Evolutionary conservation across 768 basidiomycete species (phyloP), one percentile per base, ranked within the genome.

Genomic region (Rubroboletus pulcherrimus): DNA sequence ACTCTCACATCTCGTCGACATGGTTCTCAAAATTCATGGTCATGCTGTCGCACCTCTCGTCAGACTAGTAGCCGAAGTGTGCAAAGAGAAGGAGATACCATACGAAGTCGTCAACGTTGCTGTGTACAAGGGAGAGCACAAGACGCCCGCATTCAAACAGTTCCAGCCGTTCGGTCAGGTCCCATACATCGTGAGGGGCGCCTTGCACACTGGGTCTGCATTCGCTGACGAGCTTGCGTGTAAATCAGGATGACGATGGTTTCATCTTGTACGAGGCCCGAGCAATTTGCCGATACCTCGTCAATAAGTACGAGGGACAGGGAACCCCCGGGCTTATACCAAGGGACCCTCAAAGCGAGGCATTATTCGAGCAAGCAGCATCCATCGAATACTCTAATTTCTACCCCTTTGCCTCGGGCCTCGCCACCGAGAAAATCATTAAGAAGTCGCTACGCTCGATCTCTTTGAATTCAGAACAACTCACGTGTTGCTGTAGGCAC

Each of bases 341-440:
- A 29, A 56, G n/a, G 0, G 60, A 67, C 31, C 52, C 53, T 19
- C 26, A 55, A 40, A 33, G 11, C 38, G 61, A 53, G 30, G 63
- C 59, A 11, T 24, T 60, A 6, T 70, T 69, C 19, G 58, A 69
- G 45, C 63, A 67, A 39, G 66, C 58, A 4, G 55, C 56, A 21
- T 67, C 66, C 1, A 37, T 67, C 39, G 63, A 67, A 38, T 43
- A 44, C 47, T 52, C 47, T 15, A 66, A 84, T 63, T 89, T 87
- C 57, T 76, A 87, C 49, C 67, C 76, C 0, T 74, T 64, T 54
- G 85, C 78, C 0, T 50, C 63, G 15, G 70, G 66, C 2, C 67
- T 82, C 6, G 71, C 75, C 7, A 56, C 51, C 4, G 84, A 89
- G 66, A 76, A 75, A 57, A 62, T 83, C n/a, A 74, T 78, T 56